Evolutionary conservation across 805 yeast species (phyloP).

Genomic region (Nematodospora valgi): DNA sequence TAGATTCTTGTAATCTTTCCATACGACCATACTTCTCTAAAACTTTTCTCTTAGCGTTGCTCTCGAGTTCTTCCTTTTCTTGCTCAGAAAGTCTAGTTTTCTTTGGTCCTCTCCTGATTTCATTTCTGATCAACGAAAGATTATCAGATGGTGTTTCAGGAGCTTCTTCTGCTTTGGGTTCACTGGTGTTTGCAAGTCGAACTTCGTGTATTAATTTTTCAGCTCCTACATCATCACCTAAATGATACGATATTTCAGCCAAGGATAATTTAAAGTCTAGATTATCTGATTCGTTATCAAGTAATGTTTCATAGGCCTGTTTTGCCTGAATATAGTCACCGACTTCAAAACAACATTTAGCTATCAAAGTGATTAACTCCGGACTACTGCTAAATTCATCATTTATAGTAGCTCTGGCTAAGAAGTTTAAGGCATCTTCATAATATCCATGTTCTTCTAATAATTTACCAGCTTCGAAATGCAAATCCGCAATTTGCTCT

Average conservation of each 20-base stretch:
- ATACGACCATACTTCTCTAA: slow-evolving; percentile 54
- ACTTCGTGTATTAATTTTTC: slow-evolving; percentile 54
- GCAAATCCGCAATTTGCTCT: slow-evolving; percentile 67
- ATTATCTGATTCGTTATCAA: slow-evolving; percentile 57
- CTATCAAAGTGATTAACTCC: slow-evolving; percentile 59
- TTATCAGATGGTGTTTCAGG: slow-evolving; percentile 1
- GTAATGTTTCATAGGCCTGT: slow-evolving; percentile 51
- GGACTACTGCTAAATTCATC: slow-evolving; percentile 46
- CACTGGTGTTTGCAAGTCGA: slow-evolving; percentile 14
- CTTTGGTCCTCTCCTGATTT: slow-evolving; percentile 10
- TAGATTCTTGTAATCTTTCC: slow-evolving; percentile 43
- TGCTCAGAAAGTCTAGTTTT: slow-evolving; percentile 29
- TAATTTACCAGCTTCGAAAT: slow-evolving; percentile 70
- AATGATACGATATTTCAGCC: slow-evolving; percentile 75
- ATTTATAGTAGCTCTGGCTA: slow-evolving; percentile 52
- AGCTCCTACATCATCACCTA: slow-evolving; percentile 59
- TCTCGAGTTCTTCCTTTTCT: slow-evolving; percentile 55
- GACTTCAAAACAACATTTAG: slow-evolving; percentile 71
- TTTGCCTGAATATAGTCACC: slow-evolving; percentile 68
- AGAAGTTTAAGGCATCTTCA: slow-evolving; percentile 72
- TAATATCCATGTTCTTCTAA: slow-evolving; percentile 66
- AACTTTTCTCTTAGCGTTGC: slow-evolving; percentile 54
- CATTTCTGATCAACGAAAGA: slow-evolving; percentile 16
- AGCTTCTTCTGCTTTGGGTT: slow-evolving; percentile 8
- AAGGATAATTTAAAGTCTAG: slow-evolving; percentile 72